These are phyloP conservation scores for Sugiyamaella sp. DNA, from an alignment of 1,139 yeast genomes.

Conservation along the genomic window DNA sequence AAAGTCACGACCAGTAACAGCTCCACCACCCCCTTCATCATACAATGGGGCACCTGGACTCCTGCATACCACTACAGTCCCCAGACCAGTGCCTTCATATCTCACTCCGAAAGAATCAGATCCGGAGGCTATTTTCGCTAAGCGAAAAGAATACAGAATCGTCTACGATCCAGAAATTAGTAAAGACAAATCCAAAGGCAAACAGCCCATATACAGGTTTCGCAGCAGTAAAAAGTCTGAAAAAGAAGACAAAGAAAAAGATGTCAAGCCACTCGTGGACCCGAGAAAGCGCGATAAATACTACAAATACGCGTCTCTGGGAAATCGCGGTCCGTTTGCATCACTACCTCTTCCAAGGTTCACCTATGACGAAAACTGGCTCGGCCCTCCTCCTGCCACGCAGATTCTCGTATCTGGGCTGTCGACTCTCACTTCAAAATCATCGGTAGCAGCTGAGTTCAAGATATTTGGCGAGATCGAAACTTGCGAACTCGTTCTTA, in stretches of 20 bases:
- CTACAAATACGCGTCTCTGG: conserved; percentile 31
- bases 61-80: conserved; percentile 10
- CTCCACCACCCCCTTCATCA: too few species aligned
- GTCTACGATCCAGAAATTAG: conserved; percentile 62
- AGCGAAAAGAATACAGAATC: conserved; percentile 35
- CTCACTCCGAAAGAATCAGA: conserved; percentile 13
- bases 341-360: conserved; percentile 57
- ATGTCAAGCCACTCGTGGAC: conserved; percentile 39
- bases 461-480: conserved; percentile 62
- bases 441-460: conserved; percentile 56
- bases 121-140: conserved; percentile 3
- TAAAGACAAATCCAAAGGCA: conserved; percentile 47
- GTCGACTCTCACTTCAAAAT: conserved; percentile 51
- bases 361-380: conserved; percentile 61
- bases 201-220: conserved; percentile 43
- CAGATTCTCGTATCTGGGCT: conserved; percentile 73
- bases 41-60: too few species aligned
- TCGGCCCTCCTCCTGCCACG: conserved; percentile 75
- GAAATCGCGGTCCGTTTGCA: conserved; percentile 40
- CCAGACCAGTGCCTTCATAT: conserved; percentile 3
- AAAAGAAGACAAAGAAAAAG: neutral
- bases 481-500: conserved; percentile 62
- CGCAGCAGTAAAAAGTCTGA: too few species aligned
- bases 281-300: conserved; percentile 43
- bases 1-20: too few species aligned